Base-by-base conservation (phyloP, 1,139 yeast genomes). In the Suhomyces kunorum region DNA sequence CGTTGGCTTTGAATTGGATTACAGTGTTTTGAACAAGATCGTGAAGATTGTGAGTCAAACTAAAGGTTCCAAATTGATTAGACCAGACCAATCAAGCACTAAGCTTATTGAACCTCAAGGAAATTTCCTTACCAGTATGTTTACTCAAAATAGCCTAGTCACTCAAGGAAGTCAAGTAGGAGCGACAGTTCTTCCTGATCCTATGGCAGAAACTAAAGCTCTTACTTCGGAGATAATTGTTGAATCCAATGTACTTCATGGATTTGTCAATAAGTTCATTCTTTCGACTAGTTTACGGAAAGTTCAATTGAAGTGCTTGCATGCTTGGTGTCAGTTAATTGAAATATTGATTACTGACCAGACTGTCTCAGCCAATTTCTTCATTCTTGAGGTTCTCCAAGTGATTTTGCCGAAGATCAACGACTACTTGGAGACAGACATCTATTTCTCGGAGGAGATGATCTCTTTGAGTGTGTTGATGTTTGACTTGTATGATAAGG, bases 271-370 rank as follows among this genome's bases (percentile, higher is more conserved):
- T 1, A 75, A 73, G 46, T 67, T 68, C 32, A 53, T 79, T 13
- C 63, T 78, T 9, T 66, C 66, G 26, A 66, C 68, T 25, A 68
- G 70, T 29, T 73, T 80, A 50, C 72, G 75, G 42, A 59, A 68
- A 1, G 66, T 72, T 5, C 94, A 86, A 48, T 65, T 83, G 34
- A 66, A 74, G 7, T 80, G 83, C 43, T 64, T 90, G 20, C 86
- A 81, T 52, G 78, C 95, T 0, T 90, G 98, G 98, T 81, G 84
- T 24, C 85, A 83, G 50, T 63, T 89, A 38, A 81, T 87, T 26
- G 87, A 87, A 47, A 80, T 88, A 4, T 63, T 88, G 35, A 80
- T 87, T 6, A 71, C 80, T 14, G 92, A 85, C 54, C 64, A 59
- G n/a, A 66, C 66, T 17, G 46, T 62, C 18, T 41, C 48, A 14